Conservation (phyloP, 129 eudicot genomes). For the Gnaphalium uliginosum region DNA sequence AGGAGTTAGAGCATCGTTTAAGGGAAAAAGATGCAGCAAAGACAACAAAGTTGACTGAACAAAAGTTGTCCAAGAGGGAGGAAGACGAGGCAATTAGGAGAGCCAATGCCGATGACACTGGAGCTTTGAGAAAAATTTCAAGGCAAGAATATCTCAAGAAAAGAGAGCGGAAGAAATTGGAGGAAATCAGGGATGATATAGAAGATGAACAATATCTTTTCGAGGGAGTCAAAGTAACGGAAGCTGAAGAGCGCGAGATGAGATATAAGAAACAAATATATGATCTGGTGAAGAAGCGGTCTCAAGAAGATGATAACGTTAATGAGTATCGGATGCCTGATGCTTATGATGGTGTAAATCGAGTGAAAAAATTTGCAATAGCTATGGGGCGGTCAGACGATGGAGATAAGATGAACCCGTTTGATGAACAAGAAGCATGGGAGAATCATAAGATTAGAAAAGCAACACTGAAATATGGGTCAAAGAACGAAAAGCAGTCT, state of each 20-base stretch:
- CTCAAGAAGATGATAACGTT: slow-evolving; percentile 67
- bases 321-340: slow-evolving; percentile 92
- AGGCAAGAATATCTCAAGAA: slow-evolving; percentile 94
- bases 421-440: slow-evolving; percentile 98
- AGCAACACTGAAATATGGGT: slow-evolving; percentile 79
- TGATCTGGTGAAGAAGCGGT: slow-evolving; percentile 73
- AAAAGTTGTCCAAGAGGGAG: slow-evolving; percentile 61
- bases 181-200: slow-evolving; percentile 86
- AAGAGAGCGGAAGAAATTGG: slow-evolving; percentile 85
- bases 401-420: slow-evolving; percentile 88
- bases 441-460: slow-evolving; percentile 94
- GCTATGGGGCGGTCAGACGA: slow-evolving; percentile 78
- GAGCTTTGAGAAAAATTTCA: slow-evolving; percentile 68
- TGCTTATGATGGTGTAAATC: slow-evolving; percentile 94
- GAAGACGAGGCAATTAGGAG: slow-evolving; percentile 94
- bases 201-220: slow-evolving; percentile 90
- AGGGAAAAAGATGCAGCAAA: slow-evolving; percentile 87
- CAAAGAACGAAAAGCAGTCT: slow-evolving; percentile 68
- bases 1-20: slow-evolving; percentile 74
- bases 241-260: slow-evolving; percentile 65
- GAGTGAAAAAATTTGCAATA: slow-evolving; percentile 81
- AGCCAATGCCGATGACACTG: slow-evolving; percentile 70
- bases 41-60: slow-evolving; percentile 85
- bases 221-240: slow-evolving; percentile 61
- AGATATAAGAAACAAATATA: slow-evolving; percentile 81